Evolutionary conservation across 192 early-diverging fungal genomes (phyloP).

Genomic region (Hyaloraphidium curvatum): DNA sequence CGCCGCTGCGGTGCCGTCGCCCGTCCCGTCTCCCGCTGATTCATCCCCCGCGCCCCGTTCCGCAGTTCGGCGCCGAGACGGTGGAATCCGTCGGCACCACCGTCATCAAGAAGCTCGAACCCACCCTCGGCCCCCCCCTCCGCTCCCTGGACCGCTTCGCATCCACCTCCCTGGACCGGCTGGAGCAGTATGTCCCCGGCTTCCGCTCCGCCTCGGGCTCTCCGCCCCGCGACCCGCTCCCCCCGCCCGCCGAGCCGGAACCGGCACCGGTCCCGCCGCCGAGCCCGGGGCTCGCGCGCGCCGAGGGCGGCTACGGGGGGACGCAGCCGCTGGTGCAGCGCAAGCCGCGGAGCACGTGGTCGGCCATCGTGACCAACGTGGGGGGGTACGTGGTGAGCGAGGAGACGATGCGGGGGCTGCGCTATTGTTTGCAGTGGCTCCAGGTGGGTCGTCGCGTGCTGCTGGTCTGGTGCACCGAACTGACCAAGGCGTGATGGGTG

Average conservation of each 20-base stretch:
- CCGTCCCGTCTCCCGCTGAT: neutral
- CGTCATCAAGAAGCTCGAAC: conserved; percentile 51
- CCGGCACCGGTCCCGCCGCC: too few species aligned
- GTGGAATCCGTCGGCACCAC: conserved; percentile 55
- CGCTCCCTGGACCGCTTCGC: conserved; percentile 52
- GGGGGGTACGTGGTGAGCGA: conserved; percentile 67
- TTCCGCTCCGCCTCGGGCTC: too few species aligned
- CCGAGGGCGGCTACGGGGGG: too few species aligned
- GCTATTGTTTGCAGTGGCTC: conserved; percentile 78
- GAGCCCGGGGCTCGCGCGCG: too few species aligned
- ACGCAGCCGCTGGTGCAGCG: too few species aligned
- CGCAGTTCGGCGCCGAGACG: conserved; percentile 47
- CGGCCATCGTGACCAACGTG: conserved; percentile 37
- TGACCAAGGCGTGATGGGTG: too few species aligned
- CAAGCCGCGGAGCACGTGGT: conserved; percentile 30
- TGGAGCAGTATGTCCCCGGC: too few species aligned
- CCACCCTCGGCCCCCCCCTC: conserved; percentile 47
- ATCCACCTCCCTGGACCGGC: too few species aligned
- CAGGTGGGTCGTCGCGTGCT: conserved; percentile 25
- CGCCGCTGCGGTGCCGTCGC: neutral
- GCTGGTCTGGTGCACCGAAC: too few species aligned
- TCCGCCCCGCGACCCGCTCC: too few species aligned
- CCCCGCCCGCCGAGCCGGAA: too few species aligned
- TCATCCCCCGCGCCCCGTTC: too few species aligned
- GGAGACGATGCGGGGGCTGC: conserved; percentile 66